Base-by-base conservation (phyloP, 2,329 filamentous ascomycete genomes). In the Neofusicoccum cordaticola region DNA sequence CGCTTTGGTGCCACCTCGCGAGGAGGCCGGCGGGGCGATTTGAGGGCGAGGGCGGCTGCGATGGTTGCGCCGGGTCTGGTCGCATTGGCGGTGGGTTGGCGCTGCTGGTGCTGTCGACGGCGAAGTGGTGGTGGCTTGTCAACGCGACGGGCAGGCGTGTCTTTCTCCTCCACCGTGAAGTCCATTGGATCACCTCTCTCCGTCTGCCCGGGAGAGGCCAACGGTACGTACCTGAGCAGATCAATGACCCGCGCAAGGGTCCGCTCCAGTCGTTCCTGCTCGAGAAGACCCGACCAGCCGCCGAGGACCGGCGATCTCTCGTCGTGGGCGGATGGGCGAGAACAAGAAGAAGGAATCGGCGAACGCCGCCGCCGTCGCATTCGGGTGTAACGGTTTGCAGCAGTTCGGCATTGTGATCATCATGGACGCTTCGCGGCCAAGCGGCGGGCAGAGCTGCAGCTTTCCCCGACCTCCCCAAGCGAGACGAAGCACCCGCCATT, bases 241-340 rank as follows among this genome's bases (percentile, higher is more conserved):
- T 58, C 53, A 44, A 42, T 44, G 53, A 58, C 45, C 53, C 41
- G 39, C 53, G 41, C 39, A 45, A 45, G 53, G 53, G 53, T 58
- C 51, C 27, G 11, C 11, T 13, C 31, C n/a, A 15, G 19, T 13
- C 15, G 19, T 12, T n/a, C 37, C 5, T 6, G 12, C 19, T 34
- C 19, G 7, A 51, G 17, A 48, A 48, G 22, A 7, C 45, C 45
- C 19, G 45, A 52, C 31, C 17, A 27, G 37, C 52, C 37, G 27
- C 27, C 52, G 37, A 56, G n/a, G n/a, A 22, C 11, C 17, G 51
- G 13, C 51, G 51, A 27, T 41, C 17, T 17, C 31, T 17, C 7
- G 52, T 19, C 19, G 12, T 35, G 39, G 17, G 15, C n/a, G 34
- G 19, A 37, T 8, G 51, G 17, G 17, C 34, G 35, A 41, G n/a